These are phyloP conservation scores for Hypoxylon trugodes DNA, from an alignment of 495 filamentous ascomycete species.

Conservation along the genomic window DNA sequence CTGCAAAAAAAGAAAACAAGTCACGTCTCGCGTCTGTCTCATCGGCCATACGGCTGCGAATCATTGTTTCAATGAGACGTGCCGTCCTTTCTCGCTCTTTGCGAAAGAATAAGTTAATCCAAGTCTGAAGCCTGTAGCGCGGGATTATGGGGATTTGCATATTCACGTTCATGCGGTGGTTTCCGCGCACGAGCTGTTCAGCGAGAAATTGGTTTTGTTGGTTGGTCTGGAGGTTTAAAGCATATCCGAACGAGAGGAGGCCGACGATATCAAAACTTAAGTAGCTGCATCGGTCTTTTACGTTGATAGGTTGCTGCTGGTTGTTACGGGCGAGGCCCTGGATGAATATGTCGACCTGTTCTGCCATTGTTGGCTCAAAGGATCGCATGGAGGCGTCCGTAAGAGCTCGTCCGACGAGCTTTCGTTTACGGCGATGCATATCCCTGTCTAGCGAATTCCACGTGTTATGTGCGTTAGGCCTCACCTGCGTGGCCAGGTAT, in stretches of 20 bases:
- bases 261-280: neutral
- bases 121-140: neutral
- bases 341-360: neutral
- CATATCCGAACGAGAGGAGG: neutral
- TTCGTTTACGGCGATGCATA: neutral
- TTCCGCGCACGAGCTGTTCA: neutral
- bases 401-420: neutral
- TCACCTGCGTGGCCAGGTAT: neutral
- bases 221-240: neutral
- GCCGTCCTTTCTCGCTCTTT: neutral
- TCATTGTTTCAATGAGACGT: neutral
- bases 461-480: neutral
- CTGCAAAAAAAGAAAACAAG: neutral
- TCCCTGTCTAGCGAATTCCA: neutral
- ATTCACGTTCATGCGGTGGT: neutral
- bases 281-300: neutral
- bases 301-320: neutral
- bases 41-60: neutral
- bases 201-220: neutral
- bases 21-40: neutral
- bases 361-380: neutral
- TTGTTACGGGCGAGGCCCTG: neutral
- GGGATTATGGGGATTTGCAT: neutral
- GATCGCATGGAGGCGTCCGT: neutral
- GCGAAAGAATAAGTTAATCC: neutral